phyloP scores from a whole-genome alignment of 2,329 filamentous ascomycete species.

The Botrytis squamosa region DNA sequence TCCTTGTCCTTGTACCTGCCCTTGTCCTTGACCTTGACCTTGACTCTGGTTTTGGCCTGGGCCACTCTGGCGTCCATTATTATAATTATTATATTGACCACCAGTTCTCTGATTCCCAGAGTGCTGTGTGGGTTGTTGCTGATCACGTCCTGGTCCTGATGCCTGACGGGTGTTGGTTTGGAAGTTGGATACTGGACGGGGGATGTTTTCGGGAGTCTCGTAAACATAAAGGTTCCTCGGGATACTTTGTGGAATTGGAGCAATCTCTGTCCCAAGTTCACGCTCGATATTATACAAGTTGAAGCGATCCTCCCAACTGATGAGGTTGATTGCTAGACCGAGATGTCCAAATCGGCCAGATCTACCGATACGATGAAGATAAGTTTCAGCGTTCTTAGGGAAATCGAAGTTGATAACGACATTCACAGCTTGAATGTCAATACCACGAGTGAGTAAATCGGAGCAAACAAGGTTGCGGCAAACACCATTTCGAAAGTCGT shows the following conservation, averaged over 20 bases:
- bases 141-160: constrained; percentile 31
- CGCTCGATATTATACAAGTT: constrained; percentile 99
- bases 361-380: constrained; percentile 95
- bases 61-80: constrained; percentile 35
- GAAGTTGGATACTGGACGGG: constrained; percentile 67
- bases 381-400: constrained; percentile 98
- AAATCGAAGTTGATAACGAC: constrained; percentile 99
- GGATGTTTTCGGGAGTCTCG: constrained; percentile 92
- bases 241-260: constrained; percentile 89
- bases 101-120: constrained; percentile 30
- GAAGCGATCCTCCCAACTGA: constrained; percentile 99
- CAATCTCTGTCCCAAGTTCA: constrained; percentile 94
- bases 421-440: constrained; percentile 98
- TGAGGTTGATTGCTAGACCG: constrained; percentile 96
- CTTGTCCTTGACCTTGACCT: constrained; percentile 35
- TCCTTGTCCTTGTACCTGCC: constrained; percentile 34
- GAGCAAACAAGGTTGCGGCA: constrained; percentile 98
- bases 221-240: constrained; percentile 99
- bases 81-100: constrained; percentile 27
- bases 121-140: constrained; percentile 33
- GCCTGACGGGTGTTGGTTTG: constrained; percentile 39
- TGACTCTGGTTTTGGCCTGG: constrained; percentile 33
- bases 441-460: constrained; percentile 94
- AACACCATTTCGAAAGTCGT: constrained; percentile 97
- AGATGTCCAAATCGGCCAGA: constrained; percentile 96